phyloP scores from a whole-genome alignment of 768 basidiomycete genomes.

The Boletus fagicola region DNA sequence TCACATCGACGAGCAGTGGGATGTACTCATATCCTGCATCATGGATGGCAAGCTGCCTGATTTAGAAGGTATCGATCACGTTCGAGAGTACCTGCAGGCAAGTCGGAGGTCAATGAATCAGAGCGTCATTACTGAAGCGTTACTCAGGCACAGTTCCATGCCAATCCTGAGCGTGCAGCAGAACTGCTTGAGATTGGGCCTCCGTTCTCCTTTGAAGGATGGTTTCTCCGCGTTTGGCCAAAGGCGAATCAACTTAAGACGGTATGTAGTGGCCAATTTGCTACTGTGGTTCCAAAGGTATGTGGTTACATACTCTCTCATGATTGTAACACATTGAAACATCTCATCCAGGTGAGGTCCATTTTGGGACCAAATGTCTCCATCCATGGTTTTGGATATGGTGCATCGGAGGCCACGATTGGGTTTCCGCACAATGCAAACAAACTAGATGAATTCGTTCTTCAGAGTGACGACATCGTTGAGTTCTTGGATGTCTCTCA shows the following conservation, averaged over 20 bases:
- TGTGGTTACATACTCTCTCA: neutral
- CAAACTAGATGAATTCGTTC: slow-evolving; percentile 12
- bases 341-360: slow-evolving; percentile 9
- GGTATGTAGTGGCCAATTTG: slow-evolving; percentile 14
- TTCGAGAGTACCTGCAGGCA: slow-evolving; percentile 17
- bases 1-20: slow-evolving; percentile 18
- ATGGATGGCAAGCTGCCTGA: slow-evolving; percentile 16
- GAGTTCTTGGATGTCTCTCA: slow-evolving; percentile 20
- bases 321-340: neutral
- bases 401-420: slow-evolving; percentile 8
- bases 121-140: neutral
- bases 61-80: slow-evolving; percentile 9
- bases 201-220: slow-evolving; percentile 13
- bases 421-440: neutral
- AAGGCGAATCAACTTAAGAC: neutral
- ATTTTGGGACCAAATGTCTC: slow-evolving; percentile 10
- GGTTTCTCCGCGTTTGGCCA: slow-evolving; percentile 22
- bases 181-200: slow-evolving; percentile 18
- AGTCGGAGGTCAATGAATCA: neutral
- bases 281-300: slow-evolving; percentile 15
- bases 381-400: slow-evolving; percentile 9
- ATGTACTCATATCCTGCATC: slow-evolving; percentile 16
- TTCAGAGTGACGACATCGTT: neutral
- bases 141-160: slow-evolving; percentile 9
- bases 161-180: slow-evolving; percentile 18